These are phyloP conservation scores for Crithidia mellificae DNA, from an alignment of 208 protist species.

Conservation along the genomic window DNA sequence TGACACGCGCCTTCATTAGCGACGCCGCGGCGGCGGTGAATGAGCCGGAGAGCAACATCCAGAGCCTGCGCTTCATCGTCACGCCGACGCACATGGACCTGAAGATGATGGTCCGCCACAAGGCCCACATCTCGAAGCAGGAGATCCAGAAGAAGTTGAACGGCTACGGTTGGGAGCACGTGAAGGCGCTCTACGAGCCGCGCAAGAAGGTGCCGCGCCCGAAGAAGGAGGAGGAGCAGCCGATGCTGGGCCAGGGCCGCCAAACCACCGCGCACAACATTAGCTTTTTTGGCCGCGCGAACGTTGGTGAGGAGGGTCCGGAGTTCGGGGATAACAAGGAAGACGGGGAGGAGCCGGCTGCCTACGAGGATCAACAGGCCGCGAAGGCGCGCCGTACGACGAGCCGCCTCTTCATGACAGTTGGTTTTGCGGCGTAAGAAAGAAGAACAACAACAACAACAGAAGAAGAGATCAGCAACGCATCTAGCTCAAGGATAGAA, in stretches of 20 bases:
- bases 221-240: slow-evolving; percentile 21
- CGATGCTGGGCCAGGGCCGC: slow-evolving; percentile 21
- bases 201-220: slow-evolving; percentile 40
- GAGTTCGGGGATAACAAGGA: slow-evolving; percentile 57
- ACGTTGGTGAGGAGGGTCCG: slow-evolving; percentile 46
- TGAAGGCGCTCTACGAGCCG: slow-evolving; percentile 65
- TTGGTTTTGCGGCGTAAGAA: slow-evolving; percentile 28
- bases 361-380: slow-evolving; percentile 45
- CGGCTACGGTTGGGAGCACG: slow-evolving; percentile 31
- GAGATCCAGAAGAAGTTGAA: slow-evolving; percentile 58
- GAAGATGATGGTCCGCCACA: slow-evolving; percentile 68
- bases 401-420: slow-evolving; percentile 32
- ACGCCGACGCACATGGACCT: slow-evolving; percentile 42
- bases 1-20: slow-evolving; percentile 53
- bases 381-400: slow-evolving; percentile 33
- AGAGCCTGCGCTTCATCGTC: slow-evolving; percentile 63
- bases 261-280: slow-evolving; percentile 40
- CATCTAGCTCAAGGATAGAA: too few relatives aligned
- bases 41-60: slow-evolving; percentile 54
- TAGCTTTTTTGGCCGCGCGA: slow-evolving; percentile 55
- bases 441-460: neutral
- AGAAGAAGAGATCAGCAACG: too few relatives aligned
- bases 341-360: slow-evolving; percentile 47
- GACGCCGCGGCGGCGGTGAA: slow-evolving; percentile 49
- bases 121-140: slow-evolving; percentile 36